These are phyloP conservation scores for Aspergillus sp. DNA, from an alignment of 2,329 filamentous ascomycete genomes.

Conservation along the genomic window DNA sequence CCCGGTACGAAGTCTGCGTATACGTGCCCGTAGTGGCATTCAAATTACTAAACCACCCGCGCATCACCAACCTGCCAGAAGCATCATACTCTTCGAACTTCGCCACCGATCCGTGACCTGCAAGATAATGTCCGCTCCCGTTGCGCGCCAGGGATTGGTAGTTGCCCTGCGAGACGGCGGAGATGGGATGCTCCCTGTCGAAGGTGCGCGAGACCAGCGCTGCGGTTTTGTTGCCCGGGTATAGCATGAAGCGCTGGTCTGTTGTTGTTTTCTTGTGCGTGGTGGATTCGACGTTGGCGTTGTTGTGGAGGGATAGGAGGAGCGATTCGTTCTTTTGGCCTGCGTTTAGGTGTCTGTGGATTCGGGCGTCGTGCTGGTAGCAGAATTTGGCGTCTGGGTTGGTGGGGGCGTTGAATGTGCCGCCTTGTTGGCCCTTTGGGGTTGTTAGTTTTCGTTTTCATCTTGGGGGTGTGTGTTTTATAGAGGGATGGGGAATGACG, in stretches of 20 bases:
- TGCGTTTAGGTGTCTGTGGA: conserved; percentile 10
- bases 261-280: neutral
- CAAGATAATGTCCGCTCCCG: conserved; percentile 24
- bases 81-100: conserved; percentile 33
- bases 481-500: neutral
- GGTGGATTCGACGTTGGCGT: conserved; percentile 23
- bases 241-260: conserved; percentile 11
- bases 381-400: neutral
- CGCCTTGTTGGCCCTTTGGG: conserved; percentile 25
- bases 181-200: conserved; percentile 24
- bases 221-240: conserved; percentile 19
- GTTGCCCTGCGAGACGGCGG: conserved; percentile 26
- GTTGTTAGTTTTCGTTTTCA: neutral
- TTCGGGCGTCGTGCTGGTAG: conserved; percentile 34
- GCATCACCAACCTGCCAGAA: conserved; percentile 29
- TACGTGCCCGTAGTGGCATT: neutral
- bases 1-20: conserved; percentile 29
- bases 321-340: conserved; percentile 23
- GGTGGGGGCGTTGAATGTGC: neutral
- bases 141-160: conserved; percentile 17
- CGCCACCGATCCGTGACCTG: conserved; percentile 33
- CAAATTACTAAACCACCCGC: conserved; percentile 30
- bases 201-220: conserved; percentile 18
- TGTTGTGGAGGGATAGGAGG: conserved; percentile 28
- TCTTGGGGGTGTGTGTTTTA: neutral